A percentile compares a stretch with the other conserved stretches of the same genome.
These are phyloP conservation scores for Hirschioporus abietinus DNA, from an alignment of 768 basidiomycete species.

Conservation along the genomic window DNA sequence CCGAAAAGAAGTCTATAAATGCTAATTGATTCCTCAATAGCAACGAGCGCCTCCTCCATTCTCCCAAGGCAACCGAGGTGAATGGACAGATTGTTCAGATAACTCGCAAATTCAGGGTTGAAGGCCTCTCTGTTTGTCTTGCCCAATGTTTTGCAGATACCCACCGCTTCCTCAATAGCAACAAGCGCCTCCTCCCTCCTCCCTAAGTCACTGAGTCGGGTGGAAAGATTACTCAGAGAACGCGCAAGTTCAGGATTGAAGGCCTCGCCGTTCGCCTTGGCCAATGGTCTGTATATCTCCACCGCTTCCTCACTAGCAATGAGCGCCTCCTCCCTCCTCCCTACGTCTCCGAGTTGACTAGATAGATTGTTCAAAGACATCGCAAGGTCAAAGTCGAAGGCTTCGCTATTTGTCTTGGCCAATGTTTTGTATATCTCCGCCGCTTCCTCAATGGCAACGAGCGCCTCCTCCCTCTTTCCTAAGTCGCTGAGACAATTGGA, in stretches of 20 bases:
- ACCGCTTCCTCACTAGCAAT: neutral
- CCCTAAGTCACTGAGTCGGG: slow-evolving; percentile 5
- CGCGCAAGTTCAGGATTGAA: slow-evolving; percentile 4
- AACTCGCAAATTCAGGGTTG: too few relatives aligned
- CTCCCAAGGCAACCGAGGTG: slow-evolving; percentile 3
- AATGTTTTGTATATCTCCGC: slow-evolving; percentile 6
- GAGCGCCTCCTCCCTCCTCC: neutral
- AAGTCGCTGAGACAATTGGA: slow-evolving; percentile 7
- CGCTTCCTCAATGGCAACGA: slow-evolving; percentile 10
- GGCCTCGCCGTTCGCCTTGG: neutral
- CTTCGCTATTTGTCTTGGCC: neutral
- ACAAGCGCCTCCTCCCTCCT: slow-evolving; percentile 12
- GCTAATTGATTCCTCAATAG: neutral
- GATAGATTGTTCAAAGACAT: neutral
- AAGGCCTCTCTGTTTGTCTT: too few relatives aligned
- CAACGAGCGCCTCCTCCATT: too few relatives aligned
- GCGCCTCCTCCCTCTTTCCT: slow-evolving; percentile 4
- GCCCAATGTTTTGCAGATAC: too few relatives aligned
- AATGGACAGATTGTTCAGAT: too few relatives aligned
- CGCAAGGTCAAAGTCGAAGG: neutral
- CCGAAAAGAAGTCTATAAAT: neutral
- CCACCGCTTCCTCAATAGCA: too few relatives aligned
- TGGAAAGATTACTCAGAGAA: slow-evolving; percentile 10
- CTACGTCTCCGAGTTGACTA: neutral
- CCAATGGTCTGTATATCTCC: neutral